Percentiles rank a stretch among this genome's conserved stretches.
Evolutionary conservation across 2,329 filamentous ascomycete genomes (phyloP).

Genomic region (Arthroderma sp.): DNA sequence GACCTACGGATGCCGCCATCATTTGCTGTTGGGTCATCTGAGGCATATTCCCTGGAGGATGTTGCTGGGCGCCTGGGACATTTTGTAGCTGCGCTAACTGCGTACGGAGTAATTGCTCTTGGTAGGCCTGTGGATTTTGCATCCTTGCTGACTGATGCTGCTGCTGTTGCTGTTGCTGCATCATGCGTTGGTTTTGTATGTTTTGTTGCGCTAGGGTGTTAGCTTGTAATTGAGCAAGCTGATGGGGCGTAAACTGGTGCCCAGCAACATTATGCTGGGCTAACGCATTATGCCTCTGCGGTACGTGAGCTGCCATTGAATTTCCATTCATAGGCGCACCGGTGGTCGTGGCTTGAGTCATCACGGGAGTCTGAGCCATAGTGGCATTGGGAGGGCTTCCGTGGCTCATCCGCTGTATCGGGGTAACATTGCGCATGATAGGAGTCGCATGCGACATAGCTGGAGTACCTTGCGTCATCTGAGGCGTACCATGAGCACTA

Average conservation of each 20-base stretch:
- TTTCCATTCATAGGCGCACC: constrained; percentile 24
- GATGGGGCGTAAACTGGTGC: constrained; percentile 11
- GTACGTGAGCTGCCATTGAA: constrained; percentile 25
- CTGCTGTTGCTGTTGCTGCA: constrained; percentile 18
- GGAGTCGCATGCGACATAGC: constrained; percentile 35
- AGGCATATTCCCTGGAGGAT: constrained; percentile 17
- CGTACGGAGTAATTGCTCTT: constrained; percentile 25
- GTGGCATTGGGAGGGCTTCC: constrained; percentile 32
- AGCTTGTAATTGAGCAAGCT: constrained; percentile 11
- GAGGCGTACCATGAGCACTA: constrained; percentile 36
- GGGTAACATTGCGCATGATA: constrained; percentile 35
- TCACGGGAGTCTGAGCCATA: constrained; percentile 32
- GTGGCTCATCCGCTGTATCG: constrained; percentile 33
- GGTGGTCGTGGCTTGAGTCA: constrained; percentile 30
- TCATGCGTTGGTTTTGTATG: constrained; percentile 12
- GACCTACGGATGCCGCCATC: constrained; percentile 26
- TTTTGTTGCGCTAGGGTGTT: constrained; percentile 10
- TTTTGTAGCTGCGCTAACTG: constrained; percentile 21
- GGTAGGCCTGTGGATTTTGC: constrained; percentile 23
- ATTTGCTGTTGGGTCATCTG: constrained; percentile 26
- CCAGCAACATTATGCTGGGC: constrained; percentile 17
- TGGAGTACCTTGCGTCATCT: constrained; percentile 35
- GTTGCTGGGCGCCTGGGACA: constrained; percentile 17
- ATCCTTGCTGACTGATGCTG: constrained; percentile 18
- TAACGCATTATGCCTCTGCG: constrained; percentile 22